Evolutionary conservation across 106 monocot genomes (phyloP).

Genomic region (Hemerocallis citrina): DNA sequence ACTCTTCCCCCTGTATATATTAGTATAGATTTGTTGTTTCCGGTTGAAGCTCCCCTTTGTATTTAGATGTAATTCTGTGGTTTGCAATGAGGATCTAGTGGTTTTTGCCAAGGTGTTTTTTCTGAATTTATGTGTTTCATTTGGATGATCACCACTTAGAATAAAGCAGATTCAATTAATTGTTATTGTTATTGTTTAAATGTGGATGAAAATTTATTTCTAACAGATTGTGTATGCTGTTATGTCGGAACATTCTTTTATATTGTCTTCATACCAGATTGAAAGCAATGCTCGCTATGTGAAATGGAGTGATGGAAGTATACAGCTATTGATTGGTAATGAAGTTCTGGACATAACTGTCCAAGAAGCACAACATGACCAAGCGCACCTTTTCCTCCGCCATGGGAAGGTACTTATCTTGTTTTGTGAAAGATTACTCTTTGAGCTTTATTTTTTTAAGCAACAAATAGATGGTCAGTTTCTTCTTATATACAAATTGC

Average conservation of each 20-base stretch:
- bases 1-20: no score
- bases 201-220: not conserved
- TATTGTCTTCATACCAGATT: conserved; percentile 32
- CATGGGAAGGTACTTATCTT: conserved; percentile 66
- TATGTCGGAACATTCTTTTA: conserved; percentile 1
- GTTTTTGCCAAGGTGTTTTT: no score
- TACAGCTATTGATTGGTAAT: conserved; percentile 91
- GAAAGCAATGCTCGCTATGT: conserved; percentile 99
- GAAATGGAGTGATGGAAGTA: conserved; percentile 91
- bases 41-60: no score
- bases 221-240: not conserved
- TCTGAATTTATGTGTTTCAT: not conserved
- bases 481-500: not conserved
- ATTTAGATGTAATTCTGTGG: no score
- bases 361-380: conserved; percentile 91
- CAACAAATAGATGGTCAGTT: not conserved
- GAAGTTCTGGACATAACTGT: conserved; percentile 95
- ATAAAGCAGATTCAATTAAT: not conserved
- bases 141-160: not conserved
- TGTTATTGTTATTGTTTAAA: no score
- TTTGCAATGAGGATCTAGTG: no score
- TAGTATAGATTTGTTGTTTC: no score
- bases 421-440: not conserved
- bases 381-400: conserved; percentile 85
- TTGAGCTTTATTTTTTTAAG: not conserved